Evolutionary conservation across 371 early-diverging fungal genomes (phyloP), one percentile per base, ranked within the genome.

Genomic region (Zychaea mexicana): DNA sequence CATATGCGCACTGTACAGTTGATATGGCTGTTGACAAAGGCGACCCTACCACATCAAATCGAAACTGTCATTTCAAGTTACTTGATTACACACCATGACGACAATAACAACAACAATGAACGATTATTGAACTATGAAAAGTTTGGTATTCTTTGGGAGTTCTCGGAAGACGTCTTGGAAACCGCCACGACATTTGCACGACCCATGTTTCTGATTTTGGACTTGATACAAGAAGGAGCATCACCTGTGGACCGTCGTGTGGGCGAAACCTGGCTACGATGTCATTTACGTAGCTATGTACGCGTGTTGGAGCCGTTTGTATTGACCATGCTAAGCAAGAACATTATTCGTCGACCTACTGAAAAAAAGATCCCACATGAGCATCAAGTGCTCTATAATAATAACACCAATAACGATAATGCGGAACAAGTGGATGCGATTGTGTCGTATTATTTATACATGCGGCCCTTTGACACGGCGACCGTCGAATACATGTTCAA

Each of bases 121-220:
- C 70, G 77, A 5, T 42, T 77, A 32, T 59, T 73, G 57, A 73
- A 77, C 21, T 85, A 81, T 60, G 81, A 85, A 60, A 78, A 84
- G 52, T 92, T 93, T 78, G 91, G 91, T 2, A 73, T 90, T 2
- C 80, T 93, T 21, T 93, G 92, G 92, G 76, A 85, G 21, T 61
- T 87, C 0, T 90, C 88, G 61, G 89, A 79, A 13, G 68, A 66
- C 38, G 69, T 66, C 15, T 60, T 70, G 15, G 72, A 85, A 52
- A 72, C 78, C 0, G 74, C 85, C 2, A 65, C 74, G 0, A 69
- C 73, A 7, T 92, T 92, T 67, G 77, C 90, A 6, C 75, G 91
- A 28, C 90, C 90, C 4, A 83, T 92, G 81, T 90, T 90, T 73
- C 33, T 93, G 5, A 81, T 93, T 64, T 63, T 92, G 32, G 93